Conservation (phyloP, 225 moss, liverwort and hornwort genomes). For the Bryum argenteum region DNA sequence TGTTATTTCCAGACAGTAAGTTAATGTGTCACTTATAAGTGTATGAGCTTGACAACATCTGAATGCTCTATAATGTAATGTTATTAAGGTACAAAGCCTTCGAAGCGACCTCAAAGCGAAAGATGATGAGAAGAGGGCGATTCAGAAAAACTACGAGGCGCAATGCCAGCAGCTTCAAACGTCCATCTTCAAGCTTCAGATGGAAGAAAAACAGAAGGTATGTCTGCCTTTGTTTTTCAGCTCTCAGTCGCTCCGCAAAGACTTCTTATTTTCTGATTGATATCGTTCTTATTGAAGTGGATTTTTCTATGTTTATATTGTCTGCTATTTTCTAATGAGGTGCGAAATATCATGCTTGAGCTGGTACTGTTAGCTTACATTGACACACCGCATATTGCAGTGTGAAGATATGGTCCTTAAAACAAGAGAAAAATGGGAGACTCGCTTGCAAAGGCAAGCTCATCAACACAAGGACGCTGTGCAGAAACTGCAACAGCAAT, state of each 20-base stretch:
- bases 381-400: background rate
- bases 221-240: no score
- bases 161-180: constrained; percentile 49
- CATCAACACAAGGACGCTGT: constrained; percentile 36
- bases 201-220: constrained; percentile 52
- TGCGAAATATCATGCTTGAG: background rate
- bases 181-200: constrained; percentile 46
- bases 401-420: constrained; percentile 34
- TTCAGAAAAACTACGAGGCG: constrained; percentile 30
- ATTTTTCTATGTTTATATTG: background rate
- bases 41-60: background rate
- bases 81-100: constrained; percentile 27
- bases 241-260: background rate
- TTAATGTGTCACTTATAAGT: no score
- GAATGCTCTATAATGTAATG: background rate
- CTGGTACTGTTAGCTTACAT: no score
- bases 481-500: constrained; percentile 32
- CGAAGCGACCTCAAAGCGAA: constrained; percentile 22
- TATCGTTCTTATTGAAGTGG: background rate
- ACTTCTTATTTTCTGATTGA: background rate
- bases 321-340: background rate
- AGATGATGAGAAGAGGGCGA: constrained; percentile 30
- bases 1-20: no score
- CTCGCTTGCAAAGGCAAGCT: constrained; percentile 26
- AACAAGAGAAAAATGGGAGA: constrained; percentile 30